Percentiles rank a stretch among this genome's conserved stretches.
These are phyloP conservation scores for Eragrostis tef DNA, from an alignment of 202 grass and related monocot genomes.

Conservation along the genomic window DNA sequence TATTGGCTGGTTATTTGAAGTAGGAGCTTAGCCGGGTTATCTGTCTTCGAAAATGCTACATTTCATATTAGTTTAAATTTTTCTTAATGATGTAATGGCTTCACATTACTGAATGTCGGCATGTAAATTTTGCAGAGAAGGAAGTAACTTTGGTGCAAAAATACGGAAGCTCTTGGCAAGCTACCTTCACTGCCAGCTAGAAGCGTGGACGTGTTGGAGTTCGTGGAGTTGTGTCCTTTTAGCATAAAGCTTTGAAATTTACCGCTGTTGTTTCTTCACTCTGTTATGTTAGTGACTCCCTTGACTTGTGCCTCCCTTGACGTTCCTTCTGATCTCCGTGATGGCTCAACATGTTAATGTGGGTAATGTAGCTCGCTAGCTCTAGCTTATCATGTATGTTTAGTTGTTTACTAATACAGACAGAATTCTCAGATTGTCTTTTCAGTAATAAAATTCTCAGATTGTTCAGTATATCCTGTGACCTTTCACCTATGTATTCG, in stretches of 20 bases:
- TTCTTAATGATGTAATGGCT: constrained; percentile 2
- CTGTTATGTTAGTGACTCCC: constrained; percentile 22
- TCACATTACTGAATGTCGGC: not conserved
- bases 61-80: not conserved
- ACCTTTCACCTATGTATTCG: not conserved
- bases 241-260: constrained; percentile 29
- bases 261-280: constrained; percentile 30
- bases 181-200: constrained; percentile 46
- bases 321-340: not conserved
- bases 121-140: constrained; percentile 52
- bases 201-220: constrained; percentile 43
- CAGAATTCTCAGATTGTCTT: not conserved
- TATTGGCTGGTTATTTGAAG: not conserved
- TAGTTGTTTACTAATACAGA: constrained; percentile 20
- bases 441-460: not conserved
- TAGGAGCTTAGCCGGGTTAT: not conserved
- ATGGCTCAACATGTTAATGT: constrained; percentile 40
- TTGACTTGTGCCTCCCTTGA: constrained; percentile 32
- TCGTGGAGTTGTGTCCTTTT: constrained; percentile 36
- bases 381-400: constrained; percentile 41
- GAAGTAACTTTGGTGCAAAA: constrained; percentile 46
- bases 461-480: constrained; percentile 8
- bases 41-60: not conserved
- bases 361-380: constrained; percentile 30
- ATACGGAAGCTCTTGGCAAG: constrained; percentile 45